Conservation (phyloP, 805 yeast genomes). For the Diddensiella caesifluorescens region DNA sequence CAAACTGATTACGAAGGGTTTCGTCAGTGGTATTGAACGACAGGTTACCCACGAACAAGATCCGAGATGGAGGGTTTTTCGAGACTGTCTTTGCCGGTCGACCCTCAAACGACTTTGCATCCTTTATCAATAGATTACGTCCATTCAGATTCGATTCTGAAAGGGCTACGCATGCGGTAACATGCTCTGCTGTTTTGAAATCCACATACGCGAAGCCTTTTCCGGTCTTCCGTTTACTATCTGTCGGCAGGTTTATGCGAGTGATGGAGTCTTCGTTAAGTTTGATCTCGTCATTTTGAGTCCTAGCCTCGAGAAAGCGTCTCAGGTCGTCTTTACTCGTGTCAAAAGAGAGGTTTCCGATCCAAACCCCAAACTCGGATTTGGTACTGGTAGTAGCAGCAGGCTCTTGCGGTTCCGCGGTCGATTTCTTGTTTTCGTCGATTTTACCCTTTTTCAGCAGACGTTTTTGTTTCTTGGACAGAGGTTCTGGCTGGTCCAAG, state of each 20-base stretch:
- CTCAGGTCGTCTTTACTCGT: constrained; percentile 70
- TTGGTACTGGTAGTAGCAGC: constrained; percentile 26
- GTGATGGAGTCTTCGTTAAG: constrained; percentile 57
- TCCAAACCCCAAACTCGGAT: constrained; percentile 78
- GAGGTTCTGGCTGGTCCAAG: constrained; percentile 59
- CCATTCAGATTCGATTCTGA: constrained; percentile 75
- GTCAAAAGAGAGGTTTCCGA: constrained; percentile 85
- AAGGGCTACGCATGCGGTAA: constrained; percentile 55
- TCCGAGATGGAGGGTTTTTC: constrained; percentile 76
- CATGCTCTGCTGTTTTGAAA: constrained; percentile 55
- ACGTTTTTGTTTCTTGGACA: constrained; percentile 89
- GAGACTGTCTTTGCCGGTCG: constrained; percentile 60
- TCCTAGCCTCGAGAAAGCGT: constrained; percentile 56
- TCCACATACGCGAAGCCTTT: constrained; percentile 86
- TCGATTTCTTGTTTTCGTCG: constrained; percentile 36
- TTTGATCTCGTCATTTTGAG: constrained; percentile 23
- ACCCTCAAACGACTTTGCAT: constrained; percentile 77
- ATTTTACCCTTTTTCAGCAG: constrained; percentile 59
- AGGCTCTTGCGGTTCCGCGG: constrained; percentile 34
- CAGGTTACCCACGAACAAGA: constrained; percentile 86
- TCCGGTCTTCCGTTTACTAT: constrained; percentile 40
- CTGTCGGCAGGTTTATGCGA: constrained; percentile 76
- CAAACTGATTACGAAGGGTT: constrained; percentile 70
- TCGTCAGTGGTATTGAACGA: constrained; percentile 89
- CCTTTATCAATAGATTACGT: constrained; percentile 78